Evolutionary conservation across 2,329 filamentous ascomycete genomes (phyloP), one percentile per base, ranked within the genome.

Genomic region (Penicillium frequentans): DNA sequence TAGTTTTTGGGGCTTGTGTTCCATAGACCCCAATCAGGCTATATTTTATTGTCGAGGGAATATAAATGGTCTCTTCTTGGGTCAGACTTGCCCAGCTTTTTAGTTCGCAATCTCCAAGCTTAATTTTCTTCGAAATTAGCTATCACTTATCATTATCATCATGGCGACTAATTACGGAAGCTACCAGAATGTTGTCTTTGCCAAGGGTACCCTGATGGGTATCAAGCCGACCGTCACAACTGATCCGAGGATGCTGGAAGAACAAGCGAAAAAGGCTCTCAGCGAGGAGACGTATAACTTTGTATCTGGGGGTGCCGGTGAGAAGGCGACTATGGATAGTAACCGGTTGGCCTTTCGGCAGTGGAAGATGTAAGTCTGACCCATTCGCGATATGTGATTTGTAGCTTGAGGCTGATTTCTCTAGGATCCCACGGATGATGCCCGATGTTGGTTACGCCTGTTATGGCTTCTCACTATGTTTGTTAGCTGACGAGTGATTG

Each of bases 271-370:
- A 51, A 72, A 79, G 53, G 71, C 69, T 14, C 76, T 87, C 71
- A 70, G 73, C 21, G 70, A 73, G 2, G 76, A 78, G 11, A 75
- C 80, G 8, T 88, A 82, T 67, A 83, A 83, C 59, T 89, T 88
- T 72, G 81, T 87, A 24, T 76, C 80, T 16, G 85, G 86, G n/a
- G 84, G 84, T 7, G 86, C 86, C 0, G 84, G 86, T 2, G 84
- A 86, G 63, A 77, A 81, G 37, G 78, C 83, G 2, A 89, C 86
- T 0, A 82, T 85, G 77, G 81, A 83, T 50, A 82, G 83, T 44
- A 87, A 87, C 64, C 77, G 80, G 8, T 72, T 82, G 21, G 84
- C 84, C 1, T 86, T 88, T 60, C 73, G 79, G 42, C 79, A 81
- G 57, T 80, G 77, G 77, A 79, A 77, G 66, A 49, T 75, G 75